Percentiles rank a stretch among this genome's conserved stretches.
These are phyloP conservation scores for Picea abies DNA, from an alignment of 83 land plant species.

Conservation along the genomic window DNA sequence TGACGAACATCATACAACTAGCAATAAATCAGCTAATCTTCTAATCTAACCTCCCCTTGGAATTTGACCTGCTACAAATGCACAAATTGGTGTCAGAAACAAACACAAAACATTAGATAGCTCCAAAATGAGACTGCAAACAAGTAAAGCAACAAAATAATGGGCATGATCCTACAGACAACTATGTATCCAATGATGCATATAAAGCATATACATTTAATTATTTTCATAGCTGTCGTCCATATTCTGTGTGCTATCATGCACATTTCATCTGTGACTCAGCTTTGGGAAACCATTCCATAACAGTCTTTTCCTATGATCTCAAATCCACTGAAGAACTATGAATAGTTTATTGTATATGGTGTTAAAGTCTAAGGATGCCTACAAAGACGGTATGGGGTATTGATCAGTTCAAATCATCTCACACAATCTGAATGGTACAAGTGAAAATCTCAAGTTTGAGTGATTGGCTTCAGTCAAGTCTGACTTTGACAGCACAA, in stretches of 20 bases:
- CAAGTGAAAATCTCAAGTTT: too few relatives aligned
- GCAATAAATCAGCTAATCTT: slow-evolving; percentile 1
- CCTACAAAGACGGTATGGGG: too few relatives aligned
- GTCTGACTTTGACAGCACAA: too few relatives aligned
- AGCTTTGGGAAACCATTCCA: neutral
- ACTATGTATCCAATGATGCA: neutral
- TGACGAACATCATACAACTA: neutral
- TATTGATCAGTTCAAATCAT: too few relatives aligned
- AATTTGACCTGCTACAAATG: neutral
- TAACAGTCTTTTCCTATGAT: too few relatives aligned
- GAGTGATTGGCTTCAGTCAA: too few relatives aligned
- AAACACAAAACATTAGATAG: neutral
- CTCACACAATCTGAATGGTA: too few relatives aligned
- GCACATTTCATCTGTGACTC: neutral
- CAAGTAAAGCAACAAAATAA: neutral
- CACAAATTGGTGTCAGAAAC: neutral
- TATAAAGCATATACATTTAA: neutral
- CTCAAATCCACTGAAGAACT: too few relatives aligned
- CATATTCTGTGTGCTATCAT: neutral
- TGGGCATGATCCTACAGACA: neutral
- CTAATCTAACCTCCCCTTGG: neutral
- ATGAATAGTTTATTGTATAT: too few relatives aligned
- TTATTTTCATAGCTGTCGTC: neutral
- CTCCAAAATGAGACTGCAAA: neutral
- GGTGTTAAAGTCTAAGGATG: too few relatives aligned